A percentile compares a stretch with the other conserved stretches of the same genome.
These are phyloP conservation scores for Meredithiella fracta DNA, from an alignment of 2,329 filamentous ascomycete species.

Conservation along the genomic window DNA sequence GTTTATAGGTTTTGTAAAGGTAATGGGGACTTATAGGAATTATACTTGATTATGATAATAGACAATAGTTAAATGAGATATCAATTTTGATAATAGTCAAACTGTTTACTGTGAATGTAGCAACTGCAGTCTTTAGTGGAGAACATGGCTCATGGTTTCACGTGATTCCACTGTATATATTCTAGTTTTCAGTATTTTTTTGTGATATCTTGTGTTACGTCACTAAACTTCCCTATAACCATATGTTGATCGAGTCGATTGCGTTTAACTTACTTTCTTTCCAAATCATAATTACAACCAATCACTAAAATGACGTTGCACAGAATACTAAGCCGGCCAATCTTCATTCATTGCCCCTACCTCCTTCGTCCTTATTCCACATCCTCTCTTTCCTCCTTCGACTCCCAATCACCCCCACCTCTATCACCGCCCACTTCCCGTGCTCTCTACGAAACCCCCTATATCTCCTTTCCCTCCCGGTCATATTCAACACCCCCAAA, in stretches of 20 bases:
- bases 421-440: background rate
- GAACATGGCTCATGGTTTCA: background rate
- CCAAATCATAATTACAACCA: no score
- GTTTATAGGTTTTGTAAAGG: background rate
- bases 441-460: constrained; percentile 8
- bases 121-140: background rate
- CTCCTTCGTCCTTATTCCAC: no score
- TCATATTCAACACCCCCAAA: background rate
- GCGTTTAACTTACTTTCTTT: no score
- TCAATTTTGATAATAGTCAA: background rate
- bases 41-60: background rate
- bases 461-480: constrained; percentile 4
- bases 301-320: no score
- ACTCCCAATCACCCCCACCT: background rate
- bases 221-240: background rate
- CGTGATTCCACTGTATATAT: background rate
- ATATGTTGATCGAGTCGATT: no score
- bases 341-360: no score
- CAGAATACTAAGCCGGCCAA: no score
- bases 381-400: no score
- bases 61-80: background rate
- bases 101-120: background rate
- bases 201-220: background rate
- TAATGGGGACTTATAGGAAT: no score
- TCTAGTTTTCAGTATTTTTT: background rate